Percentiles rank a stretch among this genome's conserved stretches.
Evolutionary conservation across 176 grass and related monocot species (phyloP).

Genomic region (Secale cereale): DNA sequence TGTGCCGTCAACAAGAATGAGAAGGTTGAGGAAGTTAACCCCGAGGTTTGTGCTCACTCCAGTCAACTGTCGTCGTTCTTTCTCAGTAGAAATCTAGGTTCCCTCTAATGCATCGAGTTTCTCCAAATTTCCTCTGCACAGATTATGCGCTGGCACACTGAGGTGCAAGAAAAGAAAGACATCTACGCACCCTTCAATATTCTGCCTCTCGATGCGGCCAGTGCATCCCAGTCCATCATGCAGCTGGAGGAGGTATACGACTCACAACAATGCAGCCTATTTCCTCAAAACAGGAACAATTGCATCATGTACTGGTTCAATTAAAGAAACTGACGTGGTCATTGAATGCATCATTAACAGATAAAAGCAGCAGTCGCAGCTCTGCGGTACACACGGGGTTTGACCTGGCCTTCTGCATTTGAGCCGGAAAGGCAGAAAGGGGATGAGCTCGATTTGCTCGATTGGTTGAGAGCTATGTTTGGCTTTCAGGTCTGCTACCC

Average conservation of each 20-base stretch:
- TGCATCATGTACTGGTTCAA: conserved; percentile 6
- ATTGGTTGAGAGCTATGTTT: conserved; percentile 98
- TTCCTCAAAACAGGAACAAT: background rate
- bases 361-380: conserved; percentile 66
- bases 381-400: conserved; percentile 53
- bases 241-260: conserved; percentile 82
- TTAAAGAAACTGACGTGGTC: conserved; percentile 5
- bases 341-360: conserved; percentile 22
- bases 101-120: conserved; percentile 22
- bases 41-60: conserved; percentile 52
- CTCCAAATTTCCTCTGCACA: conserved; percentile 30
- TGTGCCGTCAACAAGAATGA: conserved; percentile 91
- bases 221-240: conserved; percentile 90
- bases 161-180: conserved; percentile 94
- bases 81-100: conserved; percentile 22
- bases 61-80: background rate
- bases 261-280: conserved; percentile 12
- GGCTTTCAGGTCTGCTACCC: conserved; percentile 81
- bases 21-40: conserved; percentile 90
- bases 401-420: conserved; percentile 78
- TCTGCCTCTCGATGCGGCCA: conserved; percentile 77
- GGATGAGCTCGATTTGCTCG: conserved; percentile 76
- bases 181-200: conserved; percentile 80
- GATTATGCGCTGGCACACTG: conserved; percentile 73
- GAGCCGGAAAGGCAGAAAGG: conserved; percentile 81